phyloP scores from a whole-genome alignment of 169 alveolate genomes.

The Cryptosporidium canis region DNA sequence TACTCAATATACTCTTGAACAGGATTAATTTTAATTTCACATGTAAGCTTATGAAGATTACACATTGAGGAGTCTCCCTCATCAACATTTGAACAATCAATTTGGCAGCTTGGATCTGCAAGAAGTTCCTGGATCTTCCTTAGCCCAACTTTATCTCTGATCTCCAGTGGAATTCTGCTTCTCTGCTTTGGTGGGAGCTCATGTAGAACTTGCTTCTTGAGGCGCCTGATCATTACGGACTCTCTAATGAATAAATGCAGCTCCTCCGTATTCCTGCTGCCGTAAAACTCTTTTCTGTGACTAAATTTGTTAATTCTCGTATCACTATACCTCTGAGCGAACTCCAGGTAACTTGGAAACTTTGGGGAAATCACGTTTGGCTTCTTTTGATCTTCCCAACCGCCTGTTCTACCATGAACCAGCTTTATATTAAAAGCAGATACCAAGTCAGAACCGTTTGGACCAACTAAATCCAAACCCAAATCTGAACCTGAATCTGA shows the following conservation, averaged over 20 bases:
- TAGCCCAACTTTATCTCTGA: conserved; percentile 61
- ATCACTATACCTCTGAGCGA: conserved; percentile 84
- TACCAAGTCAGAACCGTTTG: not conserved
- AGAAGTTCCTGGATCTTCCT: conserved; percentile 43
- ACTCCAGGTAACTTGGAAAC: conserved; percentile 79
- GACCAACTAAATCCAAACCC: not conserved
- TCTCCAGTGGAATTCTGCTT: conserved; percentile 89
- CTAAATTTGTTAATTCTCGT: conserved; percentile 80
- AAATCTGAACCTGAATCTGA: not conserved
- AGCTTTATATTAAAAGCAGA: not conserved
- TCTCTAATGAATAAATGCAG: conserved; percentile 83
- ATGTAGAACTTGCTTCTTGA: conserved; percentile 91
- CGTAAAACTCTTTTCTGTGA: conserved; percentile 80
- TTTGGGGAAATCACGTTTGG: conserved; percentile 74
- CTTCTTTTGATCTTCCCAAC: not conserved
- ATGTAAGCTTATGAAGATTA: conserved; percentile 89
- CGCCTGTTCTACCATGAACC: too few relatives aligned
- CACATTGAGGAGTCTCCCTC: conserved; percentile 74
- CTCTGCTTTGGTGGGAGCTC: conserved; percentile 94
- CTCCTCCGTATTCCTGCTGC: conserved; percentile 85
- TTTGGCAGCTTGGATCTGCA: conserved; percentile 19
- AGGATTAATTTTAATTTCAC: conserved; percentile 93
- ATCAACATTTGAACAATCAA: conserved; percentile 26
- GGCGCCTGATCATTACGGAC: conserved; percentile 93
- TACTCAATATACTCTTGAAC: conserved; percentile 90